Base-by-base conservation (phyloP, 192 early-diverging fungal species). In the Coemansia sp. region DNA sequence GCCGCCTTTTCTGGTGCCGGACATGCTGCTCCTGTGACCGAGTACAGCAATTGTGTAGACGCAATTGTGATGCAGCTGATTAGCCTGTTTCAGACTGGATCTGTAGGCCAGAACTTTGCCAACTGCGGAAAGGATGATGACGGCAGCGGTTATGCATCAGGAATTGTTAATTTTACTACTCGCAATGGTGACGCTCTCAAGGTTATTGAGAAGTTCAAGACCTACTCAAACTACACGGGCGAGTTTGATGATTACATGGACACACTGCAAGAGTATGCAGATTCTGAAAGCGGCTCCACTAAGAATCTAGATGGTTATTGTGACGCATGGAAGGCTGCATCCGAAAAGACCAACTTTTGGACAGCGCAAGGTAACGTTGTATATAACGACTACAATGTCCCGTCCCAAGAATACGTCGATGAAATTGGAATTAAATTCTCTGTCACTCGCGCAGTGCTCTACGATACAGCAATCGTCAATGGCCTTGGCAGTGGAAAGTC, bases 101-200 rank as follows among this genome's bases (percentile, higher is more conserved):
- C 17, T 5, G 22, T 20, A 5, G 20, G 0, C 9, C 9, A 5
- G 19, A 50, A 50, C 49, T 50, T 22, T 22, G 49, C 49, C 4
- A 22, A 50, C 8, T 50, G 49, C 49, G 20, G 19, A 50, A 50
- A 50, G 19, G 49, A 50, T 50, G 5, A 5, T 10, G 21, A 19
- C 8, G 49, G 49, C 10, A 50, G 21, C 10, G 49, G 49, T 2
- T 50, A 50, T 50, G 49, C 49, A 2, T 50, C 49, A 22, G 49
- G 49, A 50, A 23, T 50, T 21, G 7, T 50, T 21, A 50, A 50
- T n/a, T 50, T 50, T 22, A 50, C 49, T 12, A 50, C 49, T 17
- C 49, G 49, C 49, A 22, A 50, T 19, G 49, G 49, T 1, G 49
- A 50, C 8, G 49, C 49, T 10, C 49, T 50, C 21, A 50, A 50